Percentiles rank a stretch among this genome's conserved stretches.
Evolutionary conservation across 1,284 basidiomycete species (phyloP).

Genomic region (Malassezia psittaci): DNA sequence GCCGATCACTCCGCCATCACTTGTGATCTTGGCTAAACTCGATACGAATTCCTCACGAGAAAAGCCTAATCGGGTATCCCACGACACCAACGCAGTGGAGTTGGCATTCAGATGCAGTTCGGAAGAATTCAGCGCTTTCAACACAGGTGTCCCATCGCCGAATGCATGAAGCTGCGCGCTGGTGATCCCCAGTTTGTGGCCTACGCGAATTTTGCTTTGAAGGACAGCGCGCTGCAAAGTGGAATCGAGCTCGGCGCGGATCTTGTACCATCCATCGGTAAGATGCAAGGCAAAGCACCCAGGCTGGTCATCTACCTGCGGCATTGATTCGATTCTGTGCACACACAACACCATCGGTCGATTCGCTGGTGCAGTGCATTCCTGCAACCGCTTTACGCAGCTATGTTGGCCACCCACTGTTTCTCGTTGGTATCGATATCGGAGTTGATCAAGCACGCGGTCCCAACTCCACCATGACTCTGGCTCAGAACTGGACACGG

Average conservation of each 20-base stretch:
- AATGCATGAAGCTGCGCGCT: slow-evolving; percentile 62
- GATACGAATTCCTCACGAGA: slow-evolving; percentile 58
- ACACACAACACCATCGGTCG: slow-evolving; percentile 75
- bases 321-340: slow-evolving; percentile 55
- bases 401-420: slow-evolving; percentile 68
- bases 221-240: slow-evolving; percentile 62
- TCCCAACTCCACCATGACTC: slow-evolving; percentile 26
- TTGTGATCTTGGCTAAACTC: slow-evolving; percentile 65
- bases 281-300: slow-evolving; percentile 58
- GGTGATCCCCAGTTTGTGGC: slow-evolving; percentile 69
- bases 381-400: slow-evolving; percentile 64
- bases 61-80: slow-evolving; percentile 80
- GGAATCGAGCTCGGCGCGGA: slow-evolving; percentile 65
- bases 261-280: slow-evolving; percentile 90
- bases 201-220: slow-evolving; percentile 60
- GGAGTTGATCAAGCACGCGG: slow-evolving; percentile 63
- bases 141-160: slow-evolving; percentile 64
- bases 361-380: slow-evolving; percentile 63
- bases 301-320: slow-evolving; percentile 42
- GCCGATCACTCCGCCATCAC: slow-evolving; percentile 70
- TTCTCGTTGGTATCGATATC: slow-evolving; percentile 86
- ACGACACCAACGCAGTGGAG: slow-evolving; percentile 69
- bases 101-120: slow-evolving; percentile 68
- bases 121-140: slow-evolving; percentile 64
- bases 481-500: background rate